Percentiles rank a stretch among this genome's conserved stretches.
These are phyloP conservation scores for Lichtheimia ornata DNA, from an alignment of 371 early-diverging fungal species.

Conservation along the genomic window DNA sequence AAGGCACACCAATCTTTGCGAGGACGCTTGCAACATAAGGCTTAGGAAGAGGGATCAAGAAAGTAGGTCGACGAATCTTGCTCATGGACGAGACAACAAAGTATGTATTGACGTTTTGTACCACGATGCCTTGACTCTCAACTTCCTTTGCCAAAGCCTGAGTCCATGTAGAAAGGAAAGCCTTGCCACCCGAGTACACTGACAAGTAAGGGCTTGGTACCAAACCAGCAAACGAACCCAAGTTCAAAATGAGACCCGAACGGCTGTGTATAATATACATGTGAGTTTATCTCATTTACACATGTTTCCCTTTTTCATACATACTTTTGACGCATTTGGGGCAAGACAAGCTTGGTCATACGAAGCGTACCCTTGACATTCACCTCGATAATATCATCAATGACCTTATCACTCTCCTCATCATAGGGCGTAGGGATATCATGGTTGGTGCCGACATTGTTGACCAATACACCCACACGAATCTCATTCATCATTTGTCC, in stretches of 20 bases:
- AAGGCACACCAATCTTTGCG: conserved; percentile 72
- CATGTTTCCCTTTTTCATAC: neutral
- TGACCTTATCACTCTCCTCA: conserved; percentile 69
- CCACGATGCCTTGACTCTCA: conserved; percentile 70
- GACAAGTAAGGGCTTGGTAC: conserved; percentile 88
- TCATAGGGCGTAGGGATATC: conserved; percentile 83
- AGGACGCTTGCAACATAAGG: conserved; percentile 80
- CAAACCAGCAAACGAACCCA: conserved; percentile 92
- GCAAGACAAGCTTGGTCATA: conserved; percentile 83
- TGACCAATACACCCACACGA: conserved; percentile 76
- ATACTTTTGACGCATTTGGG: conserved; percentile 69
- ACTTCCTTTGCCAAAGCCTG: conserved; percentile 89
- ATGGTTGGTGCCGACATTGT: conserved; percentile 94
- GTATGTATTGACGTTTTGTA: conserved; percentile 91
- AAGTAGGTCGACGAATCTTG: conserved; percentile 80
- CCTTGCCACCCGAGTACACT: conserved; percentile 93
- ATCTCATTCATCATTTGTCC: conserved; percentile 54
- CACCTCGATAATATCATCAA: conserved; percentile 82
- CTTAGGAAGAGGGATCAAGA: conserved; percentile 82
- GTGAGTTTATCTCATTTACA: neutral
- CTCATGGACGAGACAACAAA: conserved; percentile 94
- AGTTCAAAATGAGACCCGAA: conserved; percentile 88
- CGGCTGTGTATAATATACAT: conserved; percentile 40
- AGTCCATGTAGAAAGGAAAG: conserved; percentile 91
- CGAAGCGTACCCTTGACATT: conserved; percentile 85